Evolutionary conservation across 768 basidiomycete species (phyloP), one percentile per base, ranked within the genome.

Genomic region (Leccinum boreale): DNA sequence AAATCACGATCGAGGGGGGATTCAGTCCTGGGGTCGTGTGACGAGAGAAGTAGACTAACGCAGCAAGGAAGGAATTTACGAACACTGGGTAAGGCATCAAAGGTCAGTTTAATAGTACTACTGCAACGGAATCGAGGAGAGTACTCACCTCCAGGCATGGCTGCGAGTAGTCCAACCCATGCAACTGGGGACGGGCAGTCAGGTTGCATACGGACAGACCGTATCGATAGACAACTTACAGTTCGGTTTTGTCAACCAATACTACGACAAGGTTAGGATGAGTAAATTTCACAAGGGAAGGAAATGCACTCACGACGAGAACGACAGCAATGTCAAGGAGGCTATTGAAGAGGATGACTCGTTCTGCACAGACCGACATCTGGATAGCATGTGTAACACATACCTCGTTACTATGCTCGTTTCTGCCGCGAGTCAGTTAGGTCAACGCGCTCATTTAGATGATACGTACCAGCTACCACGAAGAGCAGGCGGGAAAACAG

Each of bases 61-160:
- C 63, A 24, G 45, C 55, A 17, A 67, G 60, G 23, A 65, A 3
- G 24, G 50, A 3, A 24, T 67, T 67, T n/a, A 55, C 60, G 6
- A 63, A 68, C 36, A 68, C 66, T 67, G 24, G 3, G 19, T 11
- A n/a, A 21, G 33, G 23, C 19, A 21, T 33, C 26, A 24, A 21
- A 36, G 4, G 19, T 65, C 12, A 53, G 19, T 15, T 8, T 17
- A 9, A 21, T 17, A 24, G 21, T 1, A 11, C 7, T 8, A 5
- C 4, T 7, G 10, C 29, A 6, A 23, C 10, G 2, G 8, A 2
- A 23, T 24, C 0, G 4, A 35, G 11, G 5, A 29, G 10, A 12
- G 23, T 21, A 31, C 63, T 55, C 48, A 55, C 66, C 63, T 54
- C 66, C 66, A 7, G 66, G 66, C 60, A 60, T 62, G 35, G 23